phyloP scores from a whole-genome alignment of 2,329 filamentous ascomycete genomes.

The Lachnellula cervina region DNA sequence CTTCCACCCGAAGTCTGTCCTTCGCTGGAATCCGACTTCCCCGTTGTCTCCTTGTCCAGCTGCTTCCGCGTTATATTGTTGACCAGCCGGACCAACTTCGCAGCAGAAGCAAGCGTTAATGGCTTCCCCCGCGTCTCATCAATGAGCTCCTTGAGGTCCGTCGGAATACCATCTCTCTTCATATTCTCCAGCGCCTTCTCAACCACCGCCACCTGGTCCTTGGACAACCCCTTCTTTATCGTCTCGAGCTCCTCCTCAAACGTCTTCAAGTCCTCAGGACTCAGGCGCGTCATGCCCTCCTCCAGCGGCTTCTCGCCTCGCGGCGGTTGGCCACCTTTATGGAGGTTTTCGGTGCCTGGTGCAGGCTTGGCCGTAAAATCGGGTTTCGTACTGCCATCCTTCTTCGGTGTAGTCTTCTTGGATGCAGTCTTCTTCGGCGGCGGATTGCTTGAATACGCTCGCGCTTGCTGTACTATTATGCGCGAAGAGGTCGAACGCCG shows the following conservation, averaged over 20 bases:
- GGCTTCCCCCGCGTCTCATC: conserved; percentile 26
- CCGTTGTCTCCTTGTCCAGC: conserved; percentile 24
- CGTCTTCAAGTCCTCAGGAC: conserved; percentile 49
- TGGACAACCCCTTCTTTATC: conserved; percentile 55
- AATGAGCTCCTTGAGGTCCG: conserved; percentile 42
- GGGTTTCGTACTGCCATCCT: conserved; percentile 11
- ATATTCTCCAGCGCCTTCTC: conserved; percentile 57
- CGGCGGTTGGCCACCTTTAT: conserved; percentile 36
- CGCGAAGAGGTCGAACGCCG: conserved; percentile 40
- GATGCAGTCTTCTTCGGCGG: conserved; percentile 15
- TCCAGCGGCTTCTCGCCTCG: conserved; percentile 30
- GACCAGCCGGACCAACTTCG: conserved; percentile 33
- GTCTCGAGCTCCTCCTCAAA: conserved; percentile 53
- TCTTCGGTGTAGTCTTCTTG: conserved; percentile 18
- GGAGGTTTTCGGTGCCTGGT: conserved; percentile 41
- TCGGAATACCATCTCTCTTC: conserved; percentile 63
- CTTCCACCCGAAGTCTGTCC: conserved; percentile 19
- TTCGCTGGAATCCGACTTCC: conserved; percentile 24
- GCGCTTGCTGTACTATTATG: conserved; percentile 23
- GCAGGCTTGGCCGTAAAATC: conserved; percentile 26
- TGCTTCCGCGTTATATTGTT: conserved; percentile 30
- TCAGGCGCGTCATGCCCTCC: conserved; percentile 38
- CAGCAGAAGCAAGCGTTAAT: conserved; percentile 24
- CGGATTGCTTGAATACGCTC: conserved; percentile 17
- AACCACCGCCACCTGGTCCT: conserved; percentile 55